phyloP scores from a whole-genome alignment of 2,329 filamentous ascomycete genomes.

The Ophiostoma pallidulum region DNA sequence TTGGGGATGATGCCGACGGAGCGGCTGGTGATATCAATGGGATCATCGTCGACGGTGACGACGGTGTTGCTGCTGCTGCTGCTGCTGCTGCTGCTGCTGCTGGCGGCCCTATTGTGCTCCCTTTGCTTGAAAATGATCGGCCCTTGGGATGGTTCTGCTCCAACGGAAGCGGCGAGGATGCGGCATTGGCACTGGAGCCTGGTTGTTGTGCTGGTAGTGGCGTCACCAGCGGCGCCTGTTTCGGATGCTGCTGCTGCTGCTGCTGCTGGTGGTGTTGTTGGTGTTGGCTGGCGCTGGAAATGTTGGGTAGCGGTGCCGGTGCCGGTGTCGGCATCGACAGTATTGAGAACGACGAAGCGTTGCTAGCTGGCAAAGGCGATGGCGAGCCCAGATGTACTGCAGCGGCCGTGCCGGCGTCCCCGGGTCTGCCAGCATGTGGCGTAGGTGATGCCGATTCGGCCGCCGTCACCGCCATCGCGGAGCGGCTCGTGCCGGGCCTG shows the following conservation, averaged over 20 bases:
- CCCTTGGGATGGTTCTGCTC: neutral
- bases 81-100: neutral
- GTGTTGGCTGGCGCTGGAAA: too few species aligned
- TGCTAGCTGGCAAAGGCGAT: neutral
- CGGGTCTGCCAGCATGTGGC: slow-evolving; percentile 18
- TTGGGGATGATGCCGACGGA: too few species aligned
- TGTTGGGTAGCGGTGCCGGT: too few species aligned
- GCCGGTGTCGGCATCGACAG: neutral
- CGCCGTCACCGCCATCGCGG: neutral
- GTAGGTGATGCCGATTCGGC: slow-evolving; percentile 10
- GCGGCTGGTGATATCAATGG: too few species aligned
- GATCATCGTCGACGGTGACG: too few species aligned
- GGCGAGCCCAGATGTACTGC: neutral
- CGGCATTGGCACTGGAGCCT: neutral
- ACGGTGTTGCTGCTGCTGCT: neutral
- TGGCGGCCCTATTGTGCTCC: neutral
- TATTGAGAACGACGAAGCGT: slow-evolving; percentile 1
- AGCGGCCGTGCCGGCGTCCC: neutral
- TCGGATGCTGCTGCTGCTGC: neutral
- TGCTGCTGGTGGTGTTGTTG: too few species aligned
- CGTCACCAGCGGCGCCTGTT: neutral
- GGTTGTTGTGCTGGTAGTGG: neutral
- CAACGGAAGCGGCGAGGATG: neutral
- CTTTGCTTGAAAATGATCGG: neutral
- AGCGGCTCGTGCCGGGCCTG: neutral